Percentiles rank a stretch among this genome's conserved stretches.
Conservation (phyloP, 768 basidiomycete species). For the Boletales sp. region DNA sequence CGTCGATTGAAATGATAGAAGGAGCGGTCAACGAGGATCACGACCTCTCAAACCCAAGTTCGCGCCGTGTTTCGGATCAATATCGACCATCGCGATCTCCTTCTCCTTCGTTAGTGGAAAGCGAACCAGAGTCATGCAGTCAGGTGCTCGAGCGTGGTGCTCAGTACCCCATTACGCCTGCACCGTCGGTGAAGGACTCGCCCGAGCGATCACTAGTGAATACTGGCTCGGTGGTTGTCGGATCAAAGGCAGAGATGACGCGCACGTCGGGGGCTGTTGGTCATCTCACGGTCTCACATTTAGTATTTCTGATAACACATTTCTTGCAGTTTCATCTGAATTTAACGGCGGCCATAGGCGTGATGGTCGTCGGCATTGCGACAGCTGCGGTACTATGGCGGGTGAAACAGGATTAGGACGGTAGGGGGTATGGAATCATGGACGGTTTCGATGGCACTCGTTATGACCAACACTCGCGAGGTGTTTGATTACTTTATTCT, state of each 20-base stretch:
- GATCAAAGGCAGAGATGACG: slow-evolving; percentile 15
- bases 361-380: slow-evolving; percentile 62
- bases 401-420: slow-evolving; percentile 45
- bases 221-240: slow-evolving; percentile 4
- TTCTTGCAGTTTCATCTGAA: slow-evolving; percentile 28
- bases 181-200: slow-evolving; percentile 28
- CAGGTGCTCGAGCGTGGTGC: slow-evolving; percentile 14
- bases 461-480: slow-evolving; percentile 13
- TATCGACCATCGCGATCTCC: slow-evolving; percentile 26
- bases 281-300: slow-evolving; percentile 18
- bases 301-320: slow-evolving; percentile 16
- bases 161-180: slow-evolving; percentile 31
- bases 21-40: slow-evolving; percentile 19
- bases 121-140: slow-evolving; percentile 26
- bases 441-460: slow-evolving; percentile 14
- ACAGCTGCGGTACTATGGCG: slow-evolving; percentile 74
- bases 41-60: slow-evolving; percentile 16
- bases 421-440: slow-evolving; percentile 10
- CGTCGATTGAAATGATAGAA: slow-evolving; percentile 33
- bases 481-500: slow-evolving; percentile 29
- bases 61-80: slow-evolving; percentile 23
- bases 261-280: slow-evolving; percentile 27
- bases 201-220: slow-evolving; percentile 20
- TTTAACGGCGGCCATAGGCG: slow-evolving; percentile 54
- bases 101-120: slow-evolving; percentile 29